These are phyloP conservation scores for Hypoxylon crocopeplum DNA, from an alignment of 495 filamentous ascomycete genomes.

Conservation along the genomic window DNA sequence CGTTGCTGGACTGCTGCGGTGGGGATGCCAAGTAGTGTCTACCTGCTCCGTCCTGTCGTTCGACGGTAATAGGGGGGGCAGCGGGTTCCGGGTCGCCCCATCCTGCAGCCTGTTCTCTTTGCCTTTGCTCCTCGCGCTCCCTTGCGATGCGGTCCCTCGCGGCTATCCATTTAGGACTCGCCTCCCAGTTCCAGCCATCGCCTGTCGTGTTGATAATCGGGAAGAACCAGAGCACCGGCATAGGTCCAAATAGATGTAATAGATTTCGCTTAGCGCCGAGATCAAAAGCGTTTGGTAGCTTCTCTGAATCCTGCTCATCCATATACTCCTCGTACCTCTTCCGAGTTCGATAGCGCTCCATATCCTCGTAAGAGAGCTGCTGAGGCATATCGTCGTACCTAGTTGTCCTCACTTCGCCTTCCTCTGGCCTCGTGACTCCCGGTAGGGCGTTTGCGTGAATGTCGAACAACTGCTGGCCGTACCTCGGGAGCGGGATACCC, in stretches of 20 bases:
- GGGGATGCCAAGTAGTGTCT: constrained; percentile 40
- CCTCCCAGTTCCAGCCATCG: constrained; percentile 96
- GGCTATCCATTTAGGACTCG: constrained; percentile 73
- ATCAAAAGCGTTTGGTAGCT: constrained; percentile 91
- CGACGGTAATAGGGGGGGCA: constrained; percentile 11
- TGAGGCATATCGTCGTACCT: constrained; percentile 11
- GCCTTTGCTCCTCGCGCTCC: constrained; percentile 65
- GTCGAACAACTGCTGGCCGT: constrained; percentile 77
- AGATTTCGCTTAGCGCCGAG: constrained; percentile 82
- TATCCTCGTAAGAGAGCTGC: constrained; percentile 68
- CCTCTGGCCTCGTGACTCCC: constrained; percentile 77
- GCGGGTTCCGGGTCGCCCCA: constrained; percentile 54
- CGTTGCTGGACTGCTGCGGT: constrained; percentile 2
- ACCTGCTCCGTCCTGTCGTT: constrained; percentile 33
- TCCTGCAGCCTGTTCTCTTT: constrained; percentile 61
- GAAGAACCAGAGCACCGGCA: constrained; percentile 73
- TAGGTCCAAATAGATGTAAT: constrained; percentile 78
- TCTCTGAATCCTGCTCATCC: constrained; percentile 83
- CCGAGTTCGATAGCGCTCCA: constrained; percentile 70
- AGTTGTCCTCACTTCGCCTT: constrained; percentile 67
- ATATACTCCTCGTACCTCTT: constrained; percentile 88
- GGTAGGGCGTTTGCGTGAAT: constrained; percentile 86
- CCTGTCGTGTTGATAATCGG: constrained; percentile 84
- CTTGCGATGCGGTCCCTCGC: constrained; percentile 65
- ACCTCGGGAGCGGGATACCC: constrained; percentile 62